phyloP scores from a whole-genome alignment of 345 rosid genomes.

The Pseudoturritis turrita region DNA sequence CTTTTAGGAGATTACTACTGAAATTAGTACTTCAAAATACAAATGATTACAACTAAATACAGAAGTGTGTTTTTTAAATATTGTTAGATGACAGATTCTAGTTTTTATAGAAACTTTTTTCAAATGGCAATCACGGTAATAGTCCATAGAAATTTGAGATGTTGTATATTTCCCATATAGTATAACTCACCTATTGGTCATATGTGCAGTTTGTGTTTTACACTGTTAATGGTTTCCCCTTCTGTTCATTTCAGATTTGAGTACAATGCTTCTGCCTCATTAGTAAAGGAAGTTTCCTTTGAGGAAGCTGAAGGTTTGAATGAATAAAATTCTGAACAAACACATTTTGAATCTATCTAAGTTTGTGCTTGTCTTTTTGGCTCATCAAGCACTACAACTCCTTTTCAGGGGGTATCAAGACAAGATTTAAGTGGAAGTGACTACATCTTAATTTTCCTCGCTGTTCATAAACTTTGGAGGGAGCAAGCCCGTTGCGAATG shows the following conservation, averaged over 20 bases:
- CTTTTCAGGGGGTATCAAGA: constrained; percentile 71
- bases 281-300: constrained; percentile 75
- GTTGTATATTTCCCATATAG: background rate
- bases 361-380: constrained; percentile 13
- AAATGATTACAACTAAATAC: background rate
- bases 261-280: constrained; percentile 70
- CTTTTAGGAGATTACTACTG: background rate
- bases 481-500: constrained; percentile 23
- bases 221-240: background rate
- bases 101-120: background rate
- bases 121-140: background rate
- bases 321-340: background rate
- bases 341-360: background rate
- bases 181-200: background rate
- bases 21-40: background rate
- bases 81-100: background rate
- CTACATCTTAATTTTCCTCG: constrained; percentile 2
- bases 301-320: constrained; percentile 74
- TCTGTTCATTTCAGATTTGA: constrained; percentile 52
- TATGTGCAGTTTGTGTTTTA: background rate
- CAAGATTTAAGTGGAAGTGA: constrained; percentile 59
- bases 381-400: constrained; percentile 11
- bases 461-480: constrained; percentile 19
- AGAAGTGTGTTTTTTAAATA: background rate
- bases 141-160: background rate